Percentiles rank a stretch among this genome's conserved stretches.
Evolutionary conservation across 2,329 filamentous ascomycete genomes (phyloP).

Genomic region (Aureobasidium zeae): DNA sequence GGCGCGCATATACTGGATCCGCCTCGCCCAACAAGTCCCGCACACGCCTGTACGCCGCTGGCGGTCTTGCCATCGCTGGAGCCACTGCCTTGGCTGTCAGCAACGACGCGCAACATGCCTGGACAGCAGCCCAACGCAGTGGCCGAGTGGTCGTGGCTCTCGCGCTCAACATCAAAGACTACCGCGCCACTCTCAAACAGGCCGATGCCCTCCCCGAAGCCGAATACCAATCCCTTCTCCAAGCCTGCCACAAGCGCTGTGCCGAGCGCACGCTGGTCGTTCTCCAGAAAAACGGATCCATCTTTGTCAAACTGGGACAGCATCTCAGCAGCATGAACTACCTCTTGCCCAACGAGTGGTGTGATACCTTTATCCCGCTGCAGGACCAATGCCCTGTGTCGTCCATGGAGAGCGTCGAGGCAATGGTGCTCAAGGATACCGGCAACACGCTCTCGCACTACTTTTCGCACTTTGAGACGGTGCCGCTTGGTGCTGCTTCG

Average conservation of each 20-base stretch:
- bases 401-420: conserved; percentile 73
- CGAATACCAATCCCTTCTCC: conserved; percentile 57
- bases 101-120: conserved; percentile 65
- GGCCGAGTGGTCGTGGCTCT: conserved; percentile 68
- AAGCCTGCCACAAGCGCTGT: conserved; percentile 84
- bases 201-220: conserved; percentile 55
- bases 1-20: conserved; percentile 16
- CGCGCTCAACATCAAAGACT: conserved; percentile 84
- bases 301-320: conserved; percentile 96
- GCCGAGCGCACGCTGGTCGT: conserved; percentile 78
- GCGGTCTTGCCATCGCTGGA: conserved; percentile 23
- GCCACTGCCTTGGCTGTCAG: conserved; percentile 42
- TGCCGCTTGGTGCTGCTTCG: conserved; percentile 85
- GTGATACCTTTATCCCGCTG: conserved; percentile 85
- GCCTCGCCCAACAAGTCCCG: conserved; percentile 21
- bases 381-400: conserved; percentile 95
- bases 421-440: conserved; percentile 80
- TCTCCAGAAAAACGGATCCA: conserved; percentile 90
- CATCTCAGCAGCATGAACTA: conserved; percentile 96
- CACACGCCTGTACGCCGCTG: conserved; percentile 18
- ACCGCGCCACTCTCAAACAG: conserved; percentile 66
- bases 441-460: conserved; percentile 67
- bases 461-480: conserved; percentile 72
- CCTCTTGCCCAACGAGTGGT: conserved; percentile 84
- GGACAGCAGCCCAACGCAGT: conserved; percentile 65